Evolutionary conservation across 345 rosid genomes (phyloP), one percentile per base, ranked within the genome.

Genomic region (Barbarea vulgaris): DNA sequence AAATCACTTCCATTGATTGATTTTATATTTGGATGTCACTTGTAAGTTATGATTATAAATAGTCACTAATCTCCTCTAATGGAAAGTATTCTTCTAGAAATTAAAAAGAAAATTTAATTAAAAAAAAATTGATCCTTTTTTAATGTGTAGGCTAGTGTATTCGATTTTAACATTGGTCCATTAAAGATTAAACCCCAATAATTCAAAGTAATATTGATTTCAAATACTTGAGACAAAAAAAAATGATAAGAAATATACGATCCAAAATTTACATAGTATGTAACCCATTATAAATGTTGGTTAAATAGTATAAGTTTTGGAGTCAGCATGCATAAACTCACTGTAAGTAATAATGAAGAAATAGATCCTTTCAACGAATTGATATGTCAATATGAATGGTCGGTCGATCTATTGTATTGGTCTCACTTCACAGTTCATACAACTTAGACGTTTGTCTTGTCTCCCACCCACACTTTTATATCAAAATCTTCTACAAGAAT

Each of bases 391-490:
- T 59, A 75, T 31, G 33, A 50, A 67, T 75, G 67, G 79, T 75
- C 79, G 74, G 74, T 67, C 13, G 66, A 59, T 67, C 21, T 24
- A 11, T 28, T 37, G 37, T 58, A 75, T 67, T 75, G 69, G 79
- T 75, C 61, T 66, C 79, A 75, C 67, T 67, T 75, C 79, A 75
- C 74, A 59, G 30, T 59, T 74, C 78, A 57, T 28, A 74, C 64
- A 46, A 65, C 70, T 37, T 10, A 48, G 13, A 62, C 62, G 54
- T 73, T 64, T 73, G 19, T 67, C 42, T 70, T 70, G 66, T 75
- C 79, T 59, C 69, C 79, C 79, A 75, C 79, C 61, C 42, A 75
- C 18, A 75, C 18, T 57, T 33, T 67, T 58, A 25, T 36, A 36
- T 55, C 72, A 53, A 14, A 27, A 39, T 39, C 69, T 37, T 62